Evolutionary conservation across 2,329 filamentous ascomycete species (phyloP).

Genomic region (Apiospora aurea): DNA sequence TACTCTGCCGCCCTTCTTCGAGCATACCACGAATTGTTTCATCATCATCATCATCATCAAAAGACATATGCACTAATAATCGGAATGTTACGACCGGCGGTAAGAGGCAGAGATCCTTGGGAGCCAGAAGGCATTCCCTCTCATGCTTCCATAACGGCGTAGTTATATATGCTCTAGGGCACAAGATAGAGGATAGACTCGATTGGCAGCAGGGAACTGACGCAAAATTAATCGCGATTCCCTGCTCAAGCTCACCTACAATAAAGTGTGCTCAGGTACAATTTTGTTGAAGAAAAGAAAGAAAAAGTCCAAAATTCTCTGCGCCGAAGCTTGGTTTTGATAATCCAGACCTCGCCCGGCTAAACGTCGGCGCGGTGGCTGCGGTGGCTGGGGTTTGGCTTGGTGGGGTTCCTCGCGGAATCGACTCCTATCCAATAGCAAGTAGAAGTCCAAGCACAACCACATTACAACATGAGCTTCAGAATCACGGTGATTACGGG

Average conservation of each 20-base stretch:
- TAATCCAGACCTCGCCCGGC: not conserved
- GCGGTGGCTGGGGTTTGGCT: not conserved
- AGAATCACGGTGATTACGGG: not conserved
- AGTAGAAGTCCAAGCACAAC: no score
- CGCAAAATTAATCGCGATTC: slow-evolving; percentile 41
- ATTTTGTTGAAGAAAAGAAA: slow-evolving; percentile 58
- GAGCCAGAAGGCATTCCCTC: slow-evolving; percentile 58
- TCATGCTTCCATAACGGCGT: slow-evolving; percentile 77
- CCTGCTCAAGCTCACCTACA: slow-evolving; percentile 71
- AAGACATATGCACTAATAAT: not conserved
- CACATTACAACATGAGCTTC: no score
- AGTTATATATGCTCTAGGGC: slow-evolving; percentile 64
- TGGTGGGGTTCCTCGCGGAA: not conserved
- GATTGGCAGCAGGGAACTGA: slow-evolving; percentile 53
- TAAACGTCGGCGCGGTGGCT: not conserved
- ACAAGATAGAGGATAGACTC: slow-evolving; percentile 77
- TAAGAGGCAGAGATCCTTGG: slow-evolving; percentile 73
- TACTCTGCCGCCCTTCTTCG: no score
- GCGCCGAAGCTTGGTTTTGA: not conserved
- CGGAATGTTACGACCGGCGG: slow-evolving; percentile 73
- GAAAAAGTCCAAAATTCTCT: slow-evolving; percentile 39
- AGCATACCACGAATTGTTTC: no score
- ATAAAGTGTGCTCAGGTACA: slow-evolving; percentile 76
- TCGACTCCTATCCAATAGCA: not conserved
- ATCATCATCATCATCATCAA: no score